Percentiles rank a stretch among this genome's conserved stretches.
Conservation (phyloP, 1,139 yeast genomes). For the Hansenula lynferdii region DNA sequence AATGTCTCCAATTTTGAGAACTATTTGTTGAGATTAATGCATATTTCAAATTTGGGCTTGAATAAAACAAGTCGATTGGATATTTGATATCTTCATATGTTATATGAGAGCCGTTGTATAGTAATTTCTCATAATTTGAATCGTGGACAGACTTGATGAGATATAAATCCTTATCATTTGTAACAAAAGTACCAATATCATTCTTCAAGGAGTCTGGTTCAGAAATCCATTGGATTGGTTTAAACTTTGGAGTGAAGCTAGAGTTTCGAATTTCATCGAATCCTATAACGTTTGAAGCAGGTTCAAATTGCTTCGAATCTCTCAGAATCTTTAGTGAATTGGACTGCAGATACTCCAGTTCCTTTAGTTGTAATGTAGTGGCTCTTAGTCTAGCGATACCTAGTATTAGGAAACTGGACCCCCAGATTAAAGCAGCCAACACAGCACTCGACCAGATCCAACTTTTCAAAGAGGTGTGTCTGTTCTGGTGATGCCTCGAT, state of each 20-base stretch:
- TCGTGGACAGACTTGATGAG: constrained; percentile 36
- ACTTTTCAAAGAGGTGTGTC: not conserved
- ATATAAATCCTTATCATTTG: constrained; percentile 24
- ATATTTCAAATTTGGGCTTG: constrained; percentile 58
- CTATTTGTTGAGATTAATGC: constrained; percentile 55
- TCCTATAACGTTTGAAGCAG: constrained; percentile 19
- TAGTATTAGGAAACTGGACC: constrained; percentile 8
- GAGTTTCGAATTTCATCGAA: constrained; percentile 42
- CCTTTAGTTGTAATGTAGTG: not conserved
- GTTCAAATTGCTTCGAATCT: not conserved
- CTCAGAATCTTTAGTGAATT: not conserved
- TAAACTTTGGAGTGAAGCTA: constrained; percentile 43
- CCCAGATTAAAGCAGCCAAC: constrained; percentile 13
- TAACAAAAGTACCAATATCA: constrained; percentile 32
- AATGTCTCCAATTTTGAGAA: constrained; percentile 77
- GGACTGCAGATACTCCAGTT: not conserved
- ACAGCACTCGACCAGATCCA: not conserved
- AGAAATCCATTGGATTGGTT: constrained; percentile 63
- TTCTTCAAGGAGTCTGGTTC: constrained; percentile 33
- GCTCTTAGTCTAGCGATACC: not conserved
- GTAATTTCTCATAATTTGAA: constrained; percentile 34
- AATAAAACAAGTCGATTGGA: constrained; percentile 46
- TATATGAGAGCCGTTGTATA: constrained; percentile 48
- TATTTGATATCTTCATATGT: constrained; percentile 34
- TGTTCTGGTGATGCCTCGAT: not conserved